Evolutionary conservation across 1,284 basidiomycete genomes (phyloP).

Genomic region (Stereum hirsutum): DNA sequence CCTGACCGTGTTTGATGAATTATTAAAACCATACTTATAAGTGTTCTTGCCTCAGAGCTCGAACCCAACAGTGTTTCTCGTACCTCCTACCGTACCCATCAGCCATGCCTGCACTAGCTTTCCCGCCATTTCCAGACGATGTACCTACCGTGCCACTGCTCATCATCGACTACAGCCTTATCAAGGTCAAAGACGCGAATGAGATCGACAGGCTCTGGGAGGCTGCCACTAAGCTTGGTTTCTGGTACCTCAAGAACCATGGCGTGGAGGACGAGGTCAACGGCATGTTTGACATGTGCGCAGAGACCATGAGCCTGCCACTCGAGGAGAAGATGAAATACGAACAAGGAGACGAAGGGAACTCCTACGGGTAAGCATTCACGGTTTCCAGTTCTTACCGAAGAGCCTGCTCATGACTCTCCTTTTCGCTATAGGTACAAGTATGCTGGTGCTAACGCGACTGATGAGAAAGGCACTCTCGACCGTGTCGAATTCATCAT

Average conservation of each 20-base stretch:
- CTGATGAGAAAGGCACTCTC: slow-evolving; percentile 22
- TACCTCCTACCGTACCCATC: too few species aligned
- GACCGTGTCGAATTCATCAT: slow-evolving; percentile 27
- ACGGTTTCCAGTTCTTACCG: slow-evolving; percentile 5
- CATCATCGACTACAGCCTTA: background rate
- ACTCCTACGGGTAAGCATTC: slow-evolving; percentile 21
- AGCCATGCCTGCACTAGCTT: background rate
- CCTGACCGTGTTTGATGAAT: too few species aligned
- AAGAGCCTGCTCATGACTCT: background rate
- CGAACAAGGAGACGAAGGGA: slow-evolving; percentile 26
- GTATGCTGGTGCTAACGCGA: slow-evolving; percentile 23
- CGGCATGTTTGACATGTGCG: slow-evolving; percentile 26
- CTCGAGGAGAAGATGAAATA: slow-evolving; percentile 25
- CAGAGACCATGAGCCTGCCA: slow-evolving; percentile 23
- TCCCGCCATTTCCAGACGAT: background rate
- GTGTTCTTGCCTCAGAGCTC: too few species aligned
- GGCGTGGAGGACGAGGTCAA: slow-evolving; percentile 22
- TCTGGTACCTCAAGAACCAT: slow-evolving; percentile 16
- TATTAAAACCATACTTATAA: too few species aligned
- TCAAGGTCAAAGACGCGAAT: background rate
- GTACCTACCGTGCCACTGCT: background rate
- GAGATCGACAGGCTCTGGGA: background rate
- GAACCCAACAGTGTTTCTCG: too few species aligned
- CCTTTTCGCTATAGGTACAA: slow-evolving; percentile 19
- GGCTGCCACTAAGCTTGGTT: background rate